phyloP scores from a whole-genome alignment of 2,329 filamentous ascomycete genomes.

The Stagonosporopsis chrysanthemi region DNA sequence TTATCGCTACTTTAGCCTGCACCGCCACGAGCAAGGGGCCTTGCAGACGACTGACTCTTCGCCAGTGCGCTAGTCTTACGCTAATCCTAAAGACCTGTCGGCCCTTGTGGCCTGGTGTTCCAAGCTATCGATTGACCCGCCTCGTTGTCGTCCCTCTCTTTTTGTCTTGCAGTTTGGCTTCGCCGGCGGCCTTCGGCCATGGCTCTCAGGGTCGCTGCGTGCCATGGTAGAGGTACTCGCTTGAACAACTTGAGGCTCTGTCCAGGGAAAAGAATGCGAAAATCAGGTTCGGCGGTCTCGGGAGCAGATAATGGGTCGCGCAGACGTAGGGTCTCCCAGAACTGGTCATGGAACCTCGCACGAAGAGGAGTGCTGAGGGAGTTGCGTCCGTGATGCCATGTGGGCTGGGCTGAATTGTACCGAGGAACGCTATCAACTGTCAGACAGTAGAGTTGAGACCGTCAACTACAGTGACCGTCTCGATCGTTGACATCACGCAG shows the following conservation, averaged over 20 bases:
- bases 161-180: not conserved
- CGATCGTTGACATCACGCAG: constrained; percentile 9
- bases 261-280: not conserved
- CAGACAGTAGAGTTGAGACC: constrained; percentile 1
- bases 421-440: constrained; percentile 8
- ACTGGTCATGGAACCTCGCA: not conserved
- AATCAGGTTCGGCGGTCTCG: not conserved
- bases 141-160: not conserved
- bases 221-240: constrained; percentile 23
- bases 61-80: not conserved
- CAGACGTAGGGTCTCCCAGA: not conserved
- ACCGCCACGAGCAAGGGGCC: constrained; percentile 17
- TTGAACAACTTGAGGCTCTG: not conserved
- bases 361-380: not conserved
- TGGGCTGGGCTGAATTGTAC: not conserved
- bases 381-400: not conserved
- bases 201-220: constrained; percentile 4
- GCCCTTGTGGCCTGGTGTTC: constrained; percentile 16
- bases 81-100: constrained; percentile 5
- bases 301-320: not conserved
- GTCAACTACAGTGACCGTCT: constrained; percentile 12
- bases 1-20: constrained; percentile 15
- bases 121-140: constrained; percentile 17
- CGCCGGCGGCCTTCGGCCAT: constrained; percentile 4
- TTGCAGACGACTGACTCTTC: not conserved